phyloP scores from a whole-genome alignment of 2,329 filamentous ascomycete genomes.

The Colletotrichum abscissum region DNA sequence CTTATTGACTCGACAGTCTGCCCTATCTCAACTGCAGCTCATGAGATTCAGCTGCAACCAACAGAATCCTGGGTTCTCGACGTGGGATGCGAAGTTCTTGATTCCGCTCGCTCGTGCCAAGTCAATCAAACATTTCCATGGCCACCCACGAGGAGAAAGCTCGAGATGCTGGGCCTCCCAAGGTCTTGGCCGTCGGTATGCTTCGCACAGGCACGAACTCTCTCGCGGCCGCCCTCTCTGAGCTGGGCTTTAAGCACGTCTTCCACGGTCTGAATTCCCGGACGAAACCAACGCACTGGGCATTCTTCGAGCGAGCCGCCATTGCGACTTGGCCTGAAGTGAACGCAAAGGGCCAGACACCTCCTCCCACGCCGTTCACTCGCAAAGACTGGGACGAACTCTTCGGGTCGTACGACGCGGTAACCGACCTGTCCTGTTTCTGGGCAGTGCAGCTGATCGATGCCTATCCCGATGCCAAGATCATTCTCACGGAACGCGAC shows the following conservation, averaged over 20 bases:
- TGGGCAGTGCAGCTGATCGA: conserved; percentile 43
- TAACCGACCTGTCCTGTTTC: conserved; percentile 43
- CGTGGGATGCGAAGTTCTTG: background rate
- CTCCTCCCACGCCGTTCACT: conserved; percentile 34
- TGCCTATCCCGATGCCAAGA: conserved; percentile 47
- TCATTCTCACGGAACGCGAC: conserved; percentile 45
- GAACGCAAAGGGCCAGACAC: background rate
- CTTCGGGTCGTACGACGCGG: conserved; percentile 43
- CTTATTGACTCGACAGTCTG: too few species aligned
- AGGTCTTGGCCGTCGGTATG: conserved; percentile 32
- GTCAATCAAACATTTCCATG: background rate
- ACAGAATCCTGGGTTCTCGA: background rate
- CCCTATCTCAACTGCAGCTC: too few species aligned
- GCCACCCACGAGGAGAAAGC: conserved; percentile 5
- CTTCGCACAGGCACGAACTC: conserved; percentile 35
- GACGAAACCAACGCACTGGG: conserved; percentile 21
- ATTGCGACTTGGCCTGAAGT: conserved; percentile 18
- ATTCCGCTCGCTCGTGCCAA: background rate
- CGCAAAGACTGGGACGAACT: conserved; percentile 46
- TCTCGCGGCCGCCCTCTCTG: conserved; percentile 20
- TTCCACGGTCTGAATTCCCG: conserved; percentile 31
- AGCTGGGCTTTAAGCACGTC: conserved; percentile 29
- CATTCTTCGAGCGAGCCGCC: conserved; percentile 18
- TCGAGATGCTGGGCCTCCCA: conserved; percentile 13
- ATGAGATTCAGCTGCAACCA: background rate